Evolutionary conservation across 805 yeast species (phyloP).

Genomic region (Danielia oregonensis): DNA sequence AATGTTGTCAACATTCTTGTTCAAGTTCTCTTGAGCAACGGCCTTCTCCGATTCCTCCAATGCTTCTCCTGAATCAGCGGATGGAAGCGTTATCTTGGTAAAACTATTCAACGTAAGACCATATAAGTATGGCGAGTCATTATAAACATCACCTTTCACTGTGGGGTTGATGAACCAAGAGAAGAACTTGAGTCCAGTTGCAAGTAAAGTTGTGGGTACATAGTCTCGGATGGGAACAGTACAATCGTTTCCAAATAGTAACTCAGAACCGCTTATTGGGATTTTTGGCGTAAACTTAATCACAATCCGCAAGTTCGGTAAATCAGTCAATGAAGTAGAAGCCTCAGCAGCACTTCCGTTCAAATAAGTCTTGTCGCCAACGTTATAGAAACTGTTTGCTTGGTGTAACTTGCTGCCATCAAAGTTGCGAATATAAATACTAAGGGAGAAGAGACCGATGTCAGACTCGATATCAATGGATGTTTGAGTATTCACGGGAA

Average conservation of each 20-base stretch:
- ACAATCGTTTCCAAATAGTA: constrained; percentile 69
- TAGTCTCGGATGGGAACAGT: constrained; percentile 53
- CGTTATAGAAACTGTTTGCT: constrained; percentile 28
- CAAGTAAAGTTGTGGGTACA: constrained; percentile 48
- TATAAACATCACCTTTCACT: constrained; percentile 57
- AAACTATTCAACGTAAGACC: constrained; percentile 60
- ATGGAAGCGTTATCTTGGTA: constrained; percentile 25
- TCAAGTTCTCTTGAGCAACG: not conserved
- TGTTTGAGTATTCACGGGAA: constrained; percentile 42
- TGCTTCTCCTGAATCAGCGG: constrained; percentile 4
- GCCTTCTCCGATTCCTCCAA: not conserved
- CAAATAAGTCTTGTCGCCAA: constrained; percentile 18
- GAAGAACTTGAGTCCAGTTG: constrained; percentile 53
- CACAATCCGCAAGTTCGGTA: constrained; percentile 30
- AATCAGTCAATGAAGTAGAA: too few species aligned
- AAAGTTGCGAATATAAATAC: constrained; percentile 45
- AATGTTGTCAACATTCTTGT: not conserved
- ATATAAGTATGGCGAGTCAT: constrained; percentile 59
- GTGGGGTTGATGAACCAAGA: constrained; percentile 60
- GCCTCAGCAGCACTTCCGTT: too few species aligned
- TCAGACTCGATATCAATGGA: constrained; percentile 36
- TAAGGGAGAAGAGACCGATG: constrained; percentile 34
- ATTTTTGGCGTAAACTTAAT: constrained; percentile 40
- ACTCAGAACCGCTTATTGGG: constrained; percentile 46
- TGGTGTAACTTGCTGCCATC: constrained; percentile 40